Evolutionary conservation across 108 stramenopile genomes (phyloP), one percentile per base, ranked within the genome.

Genomic region (Asterionellopsis glacialis): DNA sequence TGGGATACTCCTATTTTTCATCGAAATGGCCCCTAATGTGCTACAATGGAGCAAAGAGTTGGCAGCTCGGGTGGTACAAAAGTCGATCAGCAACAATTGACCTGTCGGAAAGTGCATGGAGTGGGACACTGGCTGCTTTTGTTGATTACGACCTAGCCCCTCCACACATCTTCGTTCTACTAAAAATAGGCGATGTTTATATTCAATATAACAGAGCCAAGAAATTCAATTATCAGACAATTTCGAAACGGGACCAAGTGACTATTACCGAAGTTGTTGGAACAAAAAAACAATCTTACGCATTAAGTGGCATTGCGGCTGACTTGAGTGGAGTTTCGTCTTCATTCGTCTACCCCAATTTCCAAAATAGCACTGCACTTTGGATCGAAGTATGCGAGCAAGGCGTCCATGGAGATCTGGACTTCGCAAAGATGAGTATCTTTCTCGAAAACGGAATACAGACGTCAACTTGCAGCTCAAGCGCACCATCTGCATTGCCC

Each of bases 21-120:
- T 27, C n/a, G 2, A 38, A 42, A 16, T 18, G 33, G 13, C 56
- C 74, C 10, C 5, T 41, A 13, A 79, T 75, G 74, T 79, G 77
- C 48, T 79, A 74, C 65, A 79, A 79, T 25, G 60, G 49, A 19
- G 68, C 73, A 27, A 74, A 86, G 55, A 67, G 40, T 22, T 69
- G 57, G 72, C 71, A 76, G 43, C 51, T 73, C 4, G 78, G 78
- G 9, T 83, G 82, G 82, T 85, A 65, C 44, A 22, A 61, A 21
- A 57, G 73, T 21, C 9, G 57, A 58, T 33, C 9, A 15, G 61
- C 25, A 21, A 42, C 26, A n/a, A 38, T 68, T 12, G 45, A 13
- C 10, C 22, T 42, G 23, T 33, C 33, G 33, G 54, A 15, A 16
- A 5, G 21, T 16, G 47, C 47, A 4, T 48, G 47, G 47, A 9